These are phyloP conservation scores for Penicillium sp. DNA, from an alignment of 2,329 filamentous ascomycete genomes.

Conservation along the genomic window DNA sequence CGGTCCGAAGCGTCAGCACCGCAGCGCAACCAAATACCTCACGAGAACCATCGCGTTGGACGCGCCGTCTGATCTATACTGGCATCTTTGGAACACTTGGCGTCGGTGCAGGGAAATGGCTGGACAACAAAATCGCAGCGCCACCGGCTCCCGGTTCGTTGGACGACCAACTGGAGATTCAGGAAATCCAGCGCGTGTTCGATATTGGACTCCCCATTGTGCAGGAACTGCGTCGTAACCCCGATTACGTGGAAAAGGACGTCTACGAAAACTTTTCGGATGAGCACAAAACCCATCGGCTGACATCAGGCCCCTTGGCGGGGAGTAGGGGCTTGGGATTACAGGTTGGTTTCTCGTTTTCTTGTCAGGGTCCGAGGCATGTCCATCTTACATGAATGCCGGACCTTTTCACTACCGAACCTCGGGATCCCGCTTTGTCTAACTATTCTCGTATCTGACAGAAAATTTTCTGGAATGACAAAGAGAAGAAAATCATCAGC, in stretches of 20 bases:
- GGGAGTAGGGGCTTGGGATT: conserved; percentile 43
- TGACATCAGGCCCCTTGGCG: conserved; percentile 43
- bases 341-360: conserved; percentile 36
- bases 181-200: conserved; percentile 32
- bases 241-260: conserved; percentile 42
- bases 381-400: conserved; percentile 12
- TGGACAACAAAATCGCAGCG: conserved; percentile 24
- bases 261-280: conserved; percentile 40
- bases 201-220: conserved; percentile 40
- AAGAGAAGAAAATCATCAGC: conserved; percentile 58
- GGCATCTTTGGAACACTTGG: conserved; percentile 38
- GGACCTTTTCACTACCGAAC: conserved; percentile 18
- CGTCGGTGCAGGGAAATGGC: conserved; percentile 25
- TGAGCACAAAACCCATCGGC: conserved; percentile 34
- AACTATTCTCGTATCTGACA: conserved; percentile 42
- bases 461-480: conserved; percentile 63
- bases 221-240: conserved; percentile 38
- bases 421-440: conserved; percentile 16
- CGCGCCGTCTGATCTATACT: conserved; percentile 37
- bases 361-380: conserved; percentile 8
- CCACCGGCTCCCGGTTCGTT: conserved; percentile 36
- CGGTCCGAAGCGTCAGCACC: conserved; percentile 24
- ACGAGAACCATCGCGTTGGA: conserved; percentile 32
- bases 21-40: conserved; percentile 18
- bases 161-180: conserved; percentile 33